Evolutionary conservation across 352 stramenopile genomes (phyloP).

Genomic region (Pythium rishiriense): DNA sequence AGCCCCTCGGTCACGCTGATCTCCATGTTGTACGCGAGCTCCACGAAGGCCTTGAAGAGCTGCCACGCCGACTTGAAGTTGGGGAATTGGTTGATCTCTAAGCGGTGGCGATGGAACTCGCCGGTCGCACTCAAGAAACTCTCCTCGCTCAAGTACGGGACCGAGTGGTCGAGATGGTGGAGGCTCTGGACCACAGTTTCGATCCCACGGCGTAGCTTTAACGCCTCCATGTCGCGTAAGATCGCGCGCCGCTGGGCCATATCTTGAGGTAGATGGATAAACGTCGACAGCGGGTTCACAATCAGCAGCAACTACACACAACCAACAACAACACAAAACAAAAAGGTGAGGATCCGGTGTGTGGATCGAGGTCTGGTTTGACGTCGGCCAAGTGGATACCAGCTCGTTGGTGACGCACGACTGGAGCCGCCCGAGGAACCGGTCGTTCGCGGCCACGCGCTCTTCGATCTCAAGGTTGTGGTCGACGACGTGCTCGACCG

Average conservation of each 20-base stretch:
- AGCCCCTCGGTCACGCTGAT: conserved; percentile 54
- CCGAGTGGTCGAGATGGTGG: conserved; percentile 6
- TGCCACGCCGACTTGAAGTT: conserved; percentile 36
- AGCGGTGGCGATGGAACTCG: conserved; percentile 10
- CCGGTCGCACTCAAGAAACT: neutral
- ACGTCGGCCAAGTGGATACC: neutral
- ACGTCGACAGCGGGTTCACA: conserved; percentile 3
- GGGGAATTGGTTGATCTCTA: conserved; percentile 33
- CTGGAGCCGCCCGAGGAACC: no score
- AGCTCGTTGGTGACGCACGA: no score
- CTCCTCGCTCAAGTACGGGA: conserved; percentile 14
- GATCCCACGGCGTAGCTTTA: conserved; percentile 38
- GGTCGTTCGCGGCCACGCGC: no score
- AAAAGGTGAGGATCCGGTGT: no score
- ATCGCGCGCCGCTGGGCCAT: neutral
- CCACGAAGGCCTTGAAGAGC: conserved; percentile 42
- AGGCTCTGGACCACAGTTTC: neutral
- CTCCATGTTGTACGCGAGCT: conserved; percentile 50
- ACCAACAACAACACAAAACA: no score
- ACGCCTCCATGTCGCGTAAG: conserved; percentile 27
- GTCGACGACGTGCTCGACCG: no score
- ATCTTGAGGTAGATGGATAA: conserved; percentile 12
- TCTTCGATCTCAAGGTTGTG: no score
- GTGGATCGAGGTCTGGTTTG: neutral
- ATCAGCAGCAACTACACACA: neutral